These are phyloP conservation scores for Zizania latifolia DNA, from an alignment of 176 grass and related monocot species.

Conservation along the genomic window DNA sequence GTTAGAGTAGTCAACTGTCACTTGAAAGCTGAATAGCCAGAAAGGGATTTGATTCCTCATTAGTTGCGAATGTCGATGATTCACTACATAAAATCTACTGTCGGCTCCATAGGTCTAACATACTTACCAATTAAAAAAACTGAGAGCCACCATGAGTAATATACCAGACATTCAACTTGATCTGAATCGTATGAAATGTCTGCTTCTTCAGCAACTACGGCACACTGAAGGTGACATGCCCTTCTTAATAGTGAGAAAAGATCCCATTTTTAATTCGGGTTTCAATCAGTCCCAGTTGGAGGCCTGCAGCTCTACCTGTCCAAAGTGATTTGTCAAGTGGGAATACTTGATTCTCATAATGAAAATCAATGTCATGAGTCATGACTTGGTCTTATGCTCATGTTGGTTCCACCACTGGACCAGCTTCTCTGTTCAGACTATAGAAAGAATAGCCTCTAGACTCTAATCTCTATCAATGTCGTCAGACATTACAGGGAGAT, in stretches of 20 bases:
- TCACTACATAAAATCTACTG: neutral
- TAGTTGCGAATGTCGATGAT: neutral
- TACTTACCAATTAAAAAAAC: neutral
- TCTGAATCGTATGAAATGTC: slow-evolving; percentile 18
- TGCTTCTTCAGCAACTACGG: slow-evolving; percentile 17
- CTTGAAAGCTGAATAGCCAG: neutral
- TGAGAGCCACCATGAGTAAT: neutral
- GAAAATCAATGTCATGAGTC: neutral
- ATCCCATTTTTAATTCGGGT: slow-evolving; percentile 7
- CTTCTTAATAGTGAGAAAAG: neutral
- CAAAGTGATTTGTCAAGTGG: slow-evolving; percentile 20
- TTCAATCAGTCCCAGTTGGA: slow-evolving; percentile 18
- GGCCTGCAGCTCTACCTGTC: slow-evolving; percentile 13
- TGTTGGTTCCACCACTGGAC: slow-evolving; percentile 18
- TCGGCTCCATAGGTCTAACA: neutral
- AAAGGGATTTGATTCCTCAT: neutral
- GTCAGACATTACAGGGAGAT: slow-evolving; percentile 18
- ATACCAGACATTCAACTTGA: neutral
- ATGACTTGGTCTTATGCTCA: neutral
- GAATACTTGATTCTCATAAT: neutral
- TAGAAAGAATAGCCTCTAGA: slow-evolving; percentile 23
- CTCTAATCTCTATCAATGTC: slow-evolving; percentile 18
- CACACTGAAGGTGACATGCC: neutral
- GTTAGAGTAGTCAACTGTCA: slow-evolving; percentile 1
- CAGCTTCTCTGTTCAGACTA: slow-evolving; percentile 13